Conservation (phyloP, 2,329 filamentous ascomycete genomes). For the Lachnellula cervina region DNA sequence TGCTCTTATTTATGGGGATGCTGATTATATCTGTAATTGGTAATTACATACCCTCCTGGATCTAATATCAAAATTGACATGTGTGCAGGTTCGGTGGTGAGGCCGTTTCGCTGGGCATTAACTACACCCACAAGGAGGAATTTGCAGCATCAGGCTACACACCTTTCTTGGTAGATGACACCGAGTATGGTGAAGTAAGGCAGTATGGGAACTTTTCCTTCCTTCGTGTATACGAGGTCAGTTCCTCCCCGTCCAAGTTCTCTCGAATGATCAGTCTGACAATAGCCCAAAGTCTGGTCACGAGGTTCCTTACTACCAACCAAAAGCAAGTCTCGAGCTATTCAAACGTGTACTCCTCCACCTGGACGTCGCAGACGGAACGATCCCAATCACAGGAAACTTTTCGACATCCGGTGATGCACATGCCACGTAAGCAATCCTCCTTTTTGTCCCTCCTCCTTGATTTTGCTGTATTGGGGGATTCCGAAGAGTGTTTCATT, state of each 20-base stretch:
- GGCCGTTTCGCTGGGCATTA: conserved; percentile 48
- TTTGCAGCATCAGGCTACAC: conserved; percentile 54
- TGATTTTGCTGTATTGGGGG: too few species aligned
- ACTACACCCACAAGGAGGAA: conserved; percentile 38
- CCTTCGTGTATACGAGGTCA: conserved; percentile 24
- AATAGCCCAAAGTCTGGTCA: conserved; percentile 11
- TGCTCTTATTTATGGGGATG: conserved; percentile 53
- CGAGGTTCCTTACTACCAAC: conserved; percentile 25
- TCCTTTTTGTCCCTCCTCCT: too few species aligned
- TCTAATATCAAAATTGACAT: neutral
- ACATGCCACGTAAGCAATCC: conserved; percentile 10
- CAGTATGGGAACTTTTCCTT: conserved; percentile 49
- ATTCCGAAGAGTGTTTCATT: too few species aligned
- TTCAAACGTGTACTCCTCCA: conserved; percentile 26
- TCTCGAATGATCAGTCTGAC: neutral
- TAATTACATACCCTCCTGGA: neutral
- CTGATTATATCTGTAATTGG: conserved; percentile 25
- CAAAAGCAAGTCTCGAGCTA: conserved; percentile 24
- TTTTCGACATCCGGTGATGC: conserved; percentile 19
- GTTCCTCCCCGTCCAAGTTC: neutral
- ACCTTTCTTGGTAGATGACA: conserved; percentile 49
- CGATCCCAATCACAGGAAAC: conserved; percentile 10
- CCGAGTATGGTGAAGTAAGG: conserved; percentile 51
- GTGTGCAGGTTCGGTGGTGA: conserved; percentile 48
- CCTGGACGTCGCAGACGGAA: conserved; percentile 42